Base-by-base conservation (phyloP, 495 filamentous ascomycete species). In the Corynascus novoguineensis region DNA sequence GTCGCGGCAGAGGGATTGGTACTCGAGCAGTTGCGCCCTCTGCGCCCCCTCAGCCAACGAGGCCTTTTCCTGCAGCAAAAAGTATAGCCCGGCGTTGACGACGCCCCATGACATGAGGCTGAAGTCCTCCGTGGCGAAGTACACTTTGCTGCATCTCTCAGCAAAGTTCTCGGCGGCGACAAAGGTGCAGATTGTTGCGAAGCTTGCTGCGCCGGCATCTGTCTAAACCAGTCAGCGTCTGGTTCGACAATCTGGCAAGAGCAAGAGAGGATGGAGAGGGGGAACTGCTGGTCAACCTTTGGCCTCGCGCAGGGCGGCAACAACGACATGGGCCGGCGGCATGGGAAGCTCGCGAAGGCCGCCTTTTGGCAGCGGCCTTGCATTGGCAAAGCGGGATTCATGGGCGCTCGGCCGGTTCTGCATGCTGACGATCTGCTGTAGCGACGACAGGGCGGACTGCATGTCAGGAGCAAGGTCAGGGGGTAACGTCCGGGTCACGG, bases 141-240 rank as follows among this genome's bases (percentile, higher is more conserved):
- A 86, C 0, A 86, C 71, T 55, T 76, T 73, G 5, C 79, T 78
- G 57, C 81, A 85, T 47, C 76, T 75, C n/a, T 81, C 78, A n/a
- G 71, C 69, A 48, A 86, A 83, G 38, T 78, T 74, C 1, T 82
- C 77, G 25, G 81, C 56, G 8, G 74, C 69, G 10, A 83, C 62
- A 45, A 76, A 72, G 14, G 61, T 66, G 53, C 72, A 73, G 14
- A 73, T 63, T 1, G 74, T 63, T 1, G 71, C 64, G 49, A 78
- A 73, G 59, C 71, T 71, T 21, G 67, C 50, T 3, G 72, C 71
- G 1, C 71, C 71, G 0, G 59, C 62, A 28, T 73, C 71, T 74
- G 40, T 4, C 15, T 0, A 34, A 14, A 24, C 10, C 25, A 12
- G 53, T 64, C 21, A 64, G 63, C 31, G 25, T 44, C 10, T 32